These are phyloP conservation scores for Penicillium sp. DNA, from an alignment of 2,329 filamentous ascomycete genomes.

Conservation along the genomic window DNA sequence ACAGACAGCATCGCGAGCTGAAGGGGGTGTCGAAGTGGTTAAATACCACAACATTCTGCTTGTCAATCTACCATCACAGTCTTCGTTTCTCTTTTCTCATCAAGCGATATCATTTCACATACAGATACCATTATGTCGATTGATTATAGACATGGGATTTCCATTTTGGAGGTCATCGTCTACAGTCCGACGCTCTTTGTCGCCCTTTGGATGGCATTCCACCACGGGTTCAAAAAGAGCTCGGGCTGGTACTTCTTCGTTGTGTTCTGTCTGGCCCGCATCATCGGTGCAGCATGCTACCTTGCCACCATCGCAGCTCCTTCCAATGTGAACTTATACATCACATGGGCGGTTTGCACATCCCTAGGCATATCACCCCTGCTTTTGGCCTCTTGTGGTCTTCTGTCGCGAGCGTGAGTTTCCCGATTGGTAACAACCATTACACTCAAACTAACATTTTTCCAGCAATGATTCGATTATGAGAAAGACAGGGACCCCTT, in stretches of 20 bases:
- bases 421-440: constrained; percentile 9
- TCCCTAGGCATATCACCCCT: constrained; percentile 22
- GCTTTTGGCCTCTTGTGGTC: constrained; percentile 14
- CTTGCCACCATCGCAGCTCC: constrained; percentile 27
- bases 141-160: constrained; percentile 23
- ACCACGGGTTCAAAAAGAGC: constrained; percentile 31
- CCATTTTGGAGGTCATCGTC: constrained; percentile 24
- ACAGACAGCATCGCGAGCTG: neutral
- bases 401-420: constrained; percentile 20
- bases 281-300: constrained; percentile 32
- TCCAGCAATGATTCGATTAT: constrained; percentile 8
- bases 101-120: no score
- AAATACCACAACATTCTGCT: neutral
- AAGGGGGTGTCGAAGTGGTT: neutral
- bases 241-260: constrained; percentile 39
- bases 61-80: neutral
- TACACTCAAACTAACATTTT: neutral
- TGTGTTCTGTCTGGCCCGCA: constrained; percentile 33
- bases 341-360: constrained; percentile 28
- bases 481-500: neutral
- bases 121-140: constrained; percentile 13
- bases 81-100: neutral
- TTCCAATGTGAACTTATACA: constrained; percentile 24
- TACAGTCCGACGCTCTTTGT: constrained; percentile 22
- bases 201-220: constrained; percentile 20